Evolutionary conservation across 2,329 filamentous ascomycete species (phyloP).

Genomic region (Trichoderma lentiforme): DNA sequence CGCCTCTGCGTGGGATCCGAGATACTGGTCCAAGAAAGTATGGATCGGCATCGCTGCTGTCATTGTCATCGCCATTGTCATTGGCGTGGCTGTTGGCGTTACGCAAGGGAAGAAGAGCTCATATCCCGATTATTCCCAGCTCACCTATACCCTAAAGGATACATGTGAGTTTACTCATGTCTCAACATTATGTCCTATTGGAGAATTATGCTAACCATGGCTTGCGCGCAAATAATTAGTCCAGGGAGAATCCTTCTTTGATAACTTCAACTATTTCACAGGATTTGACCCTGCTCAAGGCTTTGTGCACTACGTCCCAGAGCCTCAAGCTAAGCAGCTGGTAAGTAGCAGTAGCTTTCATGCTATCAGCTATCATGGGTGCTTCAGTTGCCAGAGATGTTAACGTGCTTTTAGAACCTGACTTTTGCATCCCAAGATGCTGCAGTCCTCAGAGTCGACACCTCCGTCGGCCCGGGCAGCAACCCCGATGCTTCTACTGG

Average conservation of each 20-base stretch:
- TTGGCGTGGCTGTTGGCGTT: slow-evolving; percentile 47
- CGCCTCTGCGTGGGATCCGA: slow-evolving; percentile 45
- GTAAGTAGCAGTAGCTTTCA: slow-evolving; percentile 31
- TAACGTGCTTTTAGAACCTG: slow-evolving; percentile 48
- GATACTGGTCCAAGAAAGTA: slow-evolving; percentile 51
- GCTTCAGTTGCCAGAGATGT: not conserved
- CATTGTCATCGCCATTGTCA: slow-evolving; percentile 37
- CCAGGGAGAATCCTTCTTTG: slow-evolving; percentile 49
- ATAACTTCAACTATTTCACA: slow-evolving; percentile 52
- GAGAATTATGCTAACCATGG: not conserved
- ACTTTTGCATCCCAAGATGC: slow-evolving; percentile 54
- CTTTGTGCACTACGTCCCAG: slow-evolving; percentile 53
- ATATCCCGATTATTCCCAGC: slow-evolving; percentile 47
- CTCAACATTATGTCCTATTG: too few relatives aligned
- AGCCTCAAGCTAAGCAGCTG: slow-evolving; percentile 38
- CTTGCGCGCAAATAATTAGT: slow-evolving; percentile 32
- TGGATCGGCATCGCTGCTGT: slow-evolving; percentile 39
- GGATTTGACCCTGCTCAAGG: slow-evolving; percentile 50
- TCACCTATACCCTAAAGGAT: slow-evolving; percentile 48
- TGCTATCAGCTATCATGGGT: not conserved
- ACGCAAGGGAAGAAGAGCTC: slow-evolving; percentile 37
- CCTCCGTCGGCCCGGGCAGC: slow-evolving; percentile 47
- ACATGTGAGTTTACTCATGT: slow-evolving; percentile 41
- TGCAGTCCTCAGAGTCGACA: slow-evolving; percentile 60
- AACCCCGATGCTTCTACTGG: slow-evolving; percentile 53